Conservation (phyloP, 1,284 basidiomycete species). For the Boletus semigastroideus region DNA sequence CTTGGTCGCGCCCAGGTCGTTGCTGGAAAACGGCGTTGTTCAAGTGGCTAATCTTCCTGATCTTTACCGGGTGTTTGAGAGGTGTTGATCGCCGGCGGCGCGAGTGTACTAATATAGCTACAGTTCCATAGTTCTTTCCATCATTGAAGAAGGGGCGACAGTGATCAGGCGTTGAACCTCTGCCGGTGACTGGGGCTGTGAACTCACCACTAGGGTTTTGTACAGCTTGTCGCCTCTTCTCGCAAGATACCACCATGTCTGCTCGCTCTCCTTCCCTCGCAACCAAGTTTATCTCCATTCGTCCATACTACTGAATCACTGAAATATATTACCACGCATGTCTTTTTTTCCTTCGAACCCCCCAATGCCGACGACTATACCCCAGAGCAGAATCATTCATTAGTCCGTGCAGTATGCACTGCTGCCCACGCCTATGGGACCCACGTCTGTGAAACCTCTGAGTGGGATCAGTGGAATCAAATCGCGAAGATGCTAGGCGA, state of each 20-base stretch:
- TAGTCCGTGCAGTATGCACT: background rate
- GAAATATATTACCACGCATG: background rate
- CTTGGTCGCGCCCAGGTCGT: conserved; percentile 63
- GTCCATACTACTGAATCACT: background rate
- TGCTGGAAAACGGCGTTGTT: conserved; percentile 75
- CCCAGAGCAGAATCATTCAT: background rate
- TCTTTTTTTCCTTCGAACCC: conserved; percentile 5
- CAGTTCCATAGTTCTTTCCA: no score
- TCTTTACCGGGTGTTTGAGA: conserved; percentile 87
- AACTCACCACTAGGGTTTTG: background rate
- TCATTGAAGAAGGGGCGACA: no score
- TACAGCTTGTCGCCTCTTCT: background rate
- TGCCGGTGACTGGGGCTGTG: no score
- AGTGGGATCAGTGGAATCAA: conserved; percentile 6
- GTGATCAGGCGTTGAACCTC: no score
- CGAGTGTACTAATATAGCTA: no score
- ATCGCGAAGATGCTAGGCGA: background rate
- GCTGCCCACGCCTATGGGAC: background rate
- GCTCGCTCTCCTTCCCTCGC: background rate
- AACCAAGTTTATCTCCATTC: background rate
- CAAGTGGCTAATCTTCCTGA: conserved; percentile 88
- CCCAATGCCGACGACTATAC: background rate
- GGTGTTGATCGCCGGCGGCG: conserved; percentile 59
- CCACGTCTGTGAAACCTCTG: background rate
- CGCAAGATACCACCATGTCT: background rate